phyloP scores from a whole-genome alignment of 202 grass and related monocot species.

The Schoenoplectus tabernaemontani region DNA sequence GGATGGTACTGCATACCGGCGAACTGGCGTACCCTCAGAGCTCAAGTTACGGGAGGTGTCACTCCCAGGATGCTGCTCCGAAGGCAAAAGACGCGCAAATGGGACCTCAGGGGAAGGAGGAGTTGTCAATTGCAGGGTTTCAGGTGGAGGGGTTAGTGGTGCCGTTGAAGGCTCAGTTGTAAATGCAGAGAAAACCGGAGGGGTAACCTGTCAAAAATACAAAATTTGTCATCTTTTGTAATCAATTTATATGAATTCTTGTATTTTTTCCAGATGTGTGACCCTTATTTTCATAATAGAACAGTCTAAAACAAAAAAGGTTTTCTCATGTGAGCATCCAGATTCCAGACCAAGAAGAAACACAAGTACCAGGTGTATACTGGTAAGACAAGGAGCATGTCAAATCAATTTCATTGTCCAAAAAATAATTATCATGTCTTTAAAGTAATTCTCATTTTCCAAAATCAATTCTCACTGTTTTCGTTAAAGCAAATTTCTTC shows the following conservation, averaged over 20 bases:
- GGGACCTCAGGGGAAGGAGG: slow-evolving; percentile 88
- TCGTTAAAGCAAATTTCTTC: not conserved
- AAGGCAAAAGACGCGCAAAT: slow-evolving; percentile 78
- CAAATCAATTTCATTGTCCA: not conserved
- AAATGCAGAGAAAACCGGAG: slow-evolving; percentile 73
- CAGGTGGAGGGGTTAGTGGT: slow-evolving; percentile 80
- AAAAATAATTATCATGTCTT: not conserved
- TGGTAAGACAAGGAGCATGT: not conserved
- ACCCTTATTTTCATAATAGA: not conserved
- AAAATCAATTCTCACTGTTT: not conserved
- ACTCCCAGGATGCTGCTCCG: slow-evolving; percentile 20
- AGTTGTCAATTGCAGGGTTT: slow-evolving; percentile 74
- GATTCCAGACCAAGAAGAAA: not conserved
- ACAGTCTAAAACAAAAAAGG: not conserved
- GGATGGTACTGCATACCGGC: slow-evolving; percentile 16
- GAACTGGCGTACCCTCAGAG: slow-evolving; percentile 31
- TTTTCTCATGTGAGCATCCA: not conserved
- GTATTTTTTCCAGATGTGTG: not conserved
- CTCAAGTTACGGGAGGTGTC: slow-evolving; percentile 31
- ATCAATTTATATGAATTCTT: not conserved
- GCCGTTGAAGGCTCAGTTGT: slow-evolving; percentile 94
- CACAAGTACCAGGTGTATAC: not conserved
- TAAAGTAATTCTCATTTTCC: not conserved
- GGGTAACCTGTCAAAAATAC: slow-evolving; percentile 35
- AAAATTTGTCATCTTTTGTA: not conserved